Evolutionary conservation across 306 rosid genomes (phyloP).

Genomic region (Pyrus bretschneideri): DNA sequence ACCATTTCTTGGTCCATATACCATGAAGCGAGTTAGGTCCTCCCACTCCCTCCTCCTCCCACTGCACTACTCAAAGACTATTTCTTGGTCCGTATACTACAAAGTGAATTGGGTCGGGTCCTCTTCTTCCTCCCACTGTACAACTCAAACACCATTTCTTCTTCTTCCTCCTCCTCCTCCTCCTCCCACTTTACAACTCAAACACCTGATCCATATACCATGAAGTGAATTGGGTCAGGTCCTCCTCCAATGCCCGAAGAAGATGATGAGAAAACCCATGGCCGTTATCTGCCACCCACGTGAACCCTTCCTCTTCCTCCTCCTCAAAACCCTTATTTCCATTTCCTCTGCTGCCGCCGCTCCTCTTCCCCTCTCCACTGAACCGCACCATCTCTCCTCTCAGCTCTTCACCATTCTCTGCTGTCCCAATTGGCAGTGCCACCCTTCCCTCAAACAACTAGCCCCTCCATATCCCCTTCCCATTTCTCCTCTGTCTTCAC

Average conservation of each 20-base stretch:
- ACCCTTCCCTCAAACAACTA: slow-evolving; percentile 39
- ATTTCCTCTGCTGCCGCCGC: background rate
- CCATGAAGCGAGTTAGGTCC: too few relatives aligned
- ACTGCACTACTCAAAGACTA: too few relatives aligned
- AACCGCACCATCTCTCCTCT: slow-evolving; percentile 24
- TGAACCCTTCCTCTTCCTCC: slow-evolving; percentile 3
- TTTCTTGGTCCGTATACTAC: too few relatives aligned
- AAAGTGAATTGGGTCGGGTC: too few relatives aligned
- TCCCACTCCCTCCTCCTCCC: too few relatives aligned
- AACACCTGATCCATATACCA: background rate
- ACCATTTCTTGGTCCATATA: too few relatives aligned
- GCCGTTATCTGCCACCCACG: background rate
- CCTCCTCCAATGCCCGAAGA: background rate
- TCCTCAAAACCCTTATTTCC: slow-evolving; percentile 14
- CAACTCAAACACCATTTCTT: too few relatives aligned
- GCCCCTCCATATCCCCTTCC: slow-evolving; percentile 45
- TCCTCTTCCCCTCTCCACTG: slow-evolving; percentile 13
- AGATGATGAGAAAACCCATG: background rate
- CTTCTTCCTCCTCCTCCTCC: background rate
- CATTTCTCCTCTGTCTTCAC: slow-evolving; percentile 47
- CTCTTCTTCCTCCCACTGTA: too few relatives aligned
- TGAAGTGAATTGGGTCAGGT: background rate
- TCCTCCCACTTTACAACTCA: background rate
- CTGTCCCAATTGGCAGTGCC: slow-evolving; percentile 53
- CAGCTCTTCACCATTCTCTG: slow-evolving; percentile 51